A percentile compares a stretch with the other conserved stretches of the same genome.
Conservation (phyloP, 306 rosid genomes). For the Acacia confusa region DNA sequence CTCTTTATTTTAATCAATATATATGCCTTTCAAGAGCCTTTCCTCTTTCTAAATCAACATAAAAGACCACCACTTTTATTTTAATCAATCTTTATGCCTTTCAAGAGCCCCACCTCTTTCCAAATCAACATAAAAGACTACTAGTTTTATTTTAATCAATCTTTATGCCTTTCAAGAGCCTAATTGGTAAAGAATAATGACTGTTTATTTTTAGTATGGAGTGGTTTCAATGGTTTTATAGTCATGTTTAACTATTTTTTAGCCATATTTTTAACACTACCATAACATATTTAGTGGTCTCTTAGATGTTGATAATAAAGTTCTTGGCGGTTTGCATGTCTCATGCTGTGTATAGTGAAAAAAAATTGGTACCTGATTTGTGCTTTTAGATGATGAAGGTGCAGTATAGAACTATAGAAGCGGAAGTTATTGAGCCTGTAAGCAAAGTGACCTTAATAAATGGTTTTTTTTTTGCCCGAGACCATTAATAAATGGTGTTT, state of each 20-base stretch:
- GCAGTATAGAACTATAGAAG: not conserved
- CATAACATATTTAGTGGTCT: conserved; percentile 3
- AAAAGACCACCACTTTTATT: not conserved
- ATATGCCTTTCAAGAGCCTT: not conserved
- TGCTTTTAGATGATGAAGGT: not conserved
- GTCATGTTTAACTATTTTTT: not conserved
- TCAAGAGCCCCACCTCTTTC: not conserved
- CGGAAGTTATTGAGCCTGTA: not conserved
- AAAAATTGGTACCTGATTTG: not conserved
- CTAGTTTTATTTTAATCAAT: not conserved
- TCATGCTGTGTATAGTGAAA: not conserved
- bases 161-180: not conserved
- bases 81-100: not conserved
- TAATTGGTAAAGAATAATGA: not conserved
- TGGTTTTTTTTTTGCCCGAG: too few species aligned
- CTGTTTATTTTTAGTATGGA: not conserved
- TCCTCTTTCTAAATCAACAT: not conserved
- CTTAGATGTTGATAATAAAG: not conserved
- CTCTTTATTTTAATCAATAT: not conserved
- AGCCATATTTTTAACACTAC: not conserved
- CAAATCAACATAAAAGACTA: not conserved
- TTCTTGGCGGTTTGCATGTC: not conserved
- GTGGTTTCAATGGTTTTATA: conserved; percentile 3
- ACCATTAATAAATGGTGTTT: not conserved
- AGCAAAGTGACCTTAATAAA: not conserved